Evolutionary conservation across 129 eudicot genomes (phyloP).

Genomic region (Flaveria ramosissima): DNA sequence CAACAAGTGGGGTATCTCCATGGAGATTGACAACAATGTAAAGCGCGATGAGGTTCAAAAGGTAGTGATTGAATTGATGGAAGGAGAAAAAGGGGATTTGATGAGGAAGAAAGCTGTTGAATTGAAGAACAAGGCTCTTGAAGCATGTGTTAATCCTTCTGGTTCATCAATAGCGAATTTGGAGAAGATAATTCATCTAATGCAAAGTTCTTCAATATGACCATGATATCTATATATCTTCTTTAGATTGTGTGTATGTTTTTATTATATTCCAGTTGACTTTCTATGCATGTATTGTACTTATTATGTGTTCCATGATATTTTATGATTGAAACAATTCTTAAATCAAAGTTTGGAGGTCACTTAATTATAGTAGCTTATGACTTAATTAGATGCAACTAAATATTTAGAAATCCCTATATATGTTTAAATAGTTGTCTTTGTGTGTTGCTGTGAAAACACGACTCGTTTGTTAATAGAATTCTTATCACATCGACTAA

Average conservation of each 20-base stretch:
- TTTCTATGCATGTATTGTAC: constrained; percentile 27
- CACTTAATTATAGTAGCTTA: background rate
- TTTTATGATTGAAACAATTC: background rate
- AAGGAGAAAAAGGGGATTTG: constrained; percentile 28
- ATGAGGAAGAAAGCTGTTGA: constrained; percentile 24
- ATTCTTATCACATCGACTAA: too few relatives aligned
- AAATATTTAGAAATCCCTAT: too few relatives aligned
- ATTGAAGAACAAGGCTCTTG: constrained; percentile 33
- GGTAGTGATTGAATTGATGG: constrained; percentile 40
- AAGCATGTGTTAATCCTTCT: constrained; percentile 29
- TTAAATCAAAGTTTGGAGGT: background rate
- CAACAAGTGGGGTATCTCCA: constrained; percentile 30
- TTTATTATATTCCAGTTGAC: background rate
- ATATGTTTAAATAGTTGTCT: too few relatives aligned
- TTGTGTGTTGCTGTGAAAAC: too few relatives aligned
- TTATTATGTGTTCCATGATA: background rate
- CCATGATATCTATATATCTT: too few relatives aligned
- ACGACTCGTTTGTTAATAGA: too few relatives aligned
- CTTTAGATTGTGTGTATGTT: background rate
- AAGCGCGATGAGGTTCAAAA: constrained; percentile 28
- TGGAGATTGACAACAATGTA: constrained; percentile 31
- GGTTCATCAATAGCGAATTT: constrained; percentile 33
- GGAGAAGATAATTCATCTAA: constrained; percentile 24
- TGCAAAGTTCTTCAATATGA: constrained; percentile 16
- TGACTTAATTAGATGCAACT: background rate